Conservation (phyloP, 73 alveolate species). For the Stentor roeselii region DNA sequence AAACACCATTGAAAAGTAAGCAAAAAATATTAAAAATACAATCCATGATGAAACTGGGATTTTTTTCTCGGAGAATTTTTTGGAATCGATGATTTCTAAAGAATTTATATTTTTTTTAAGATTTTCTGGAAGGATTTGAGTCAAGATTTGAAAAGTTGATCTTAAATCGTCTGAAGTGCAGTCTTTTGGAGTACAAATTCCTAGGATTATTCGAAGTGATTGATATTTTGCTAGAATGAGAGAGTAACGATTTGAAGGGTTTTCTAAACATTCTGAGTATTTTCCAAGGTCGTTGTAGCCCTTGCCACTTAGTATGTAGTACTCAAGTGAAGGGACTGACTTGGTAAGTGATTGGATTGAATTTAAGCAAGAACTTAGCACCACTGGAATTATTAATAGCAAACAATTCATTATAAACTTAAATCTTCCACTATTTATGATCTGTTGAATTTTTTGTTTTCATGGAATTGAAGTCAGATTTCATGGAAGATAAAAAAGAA, state of each 20-base stretch:
- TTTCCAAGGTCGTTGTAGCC: neutral
- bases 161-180: neutral
- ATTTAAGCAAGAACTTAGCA: too few species aligned
- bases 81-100: neutral
- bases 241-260: neutral
- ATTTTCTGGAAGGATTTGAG: neutral
- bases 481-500: too few species aligned
- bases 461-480: too few species aligned
- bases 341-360: too few species aligned
- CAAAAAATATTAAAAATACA: neutral
- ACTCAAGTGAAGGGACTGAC: too few species aligned
- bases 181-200: neutral
- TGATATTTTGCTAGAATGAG: neutral
- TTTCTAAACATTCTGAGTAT: neutral
- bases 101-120: neutral
- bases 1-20: neutral
- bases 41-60: neutral
- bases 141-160: neutral
- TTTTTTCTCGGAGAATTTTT: neutral
- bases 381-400: too few species aligned
- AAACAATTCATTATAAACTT: too few species aligned
- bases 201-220: neutral
- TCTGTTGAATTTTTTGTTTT: too few species aligned
- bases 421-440: too few species aligned
- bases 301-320: too few species aligned